Evolutionary conservation across 2,329 filamentous ascomycete species (phyloP).

Genomic region (Aspergillus tanneri): DNA sequence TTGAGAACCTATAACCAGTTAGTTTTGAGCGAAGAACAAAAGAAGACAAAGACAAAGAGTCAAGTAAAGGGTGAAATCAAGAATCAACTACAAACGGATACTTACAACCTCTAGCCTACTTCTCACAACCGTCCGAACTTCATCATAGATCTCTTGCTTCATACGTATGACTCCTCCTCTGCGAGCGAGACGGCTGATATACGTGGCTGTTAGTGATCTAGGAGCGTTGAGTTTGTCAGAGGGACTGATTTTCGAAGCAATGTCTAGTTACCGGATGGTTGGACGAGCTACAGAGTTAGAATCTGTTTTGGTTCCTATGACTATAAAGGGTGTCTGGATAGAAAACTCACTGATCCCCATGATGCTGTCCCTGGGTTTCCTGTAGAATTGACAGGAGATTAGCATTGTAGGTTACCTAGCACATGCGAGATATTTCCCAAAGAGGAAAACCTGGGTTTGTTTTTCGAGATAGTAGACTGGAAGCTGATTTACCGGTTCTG

Average conservation of each 20-base stretch:
- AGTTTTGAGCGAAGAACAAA: neutral
- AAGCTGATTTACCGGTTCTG: too few relatives aligned
- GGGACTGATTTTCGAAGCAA: neutral
- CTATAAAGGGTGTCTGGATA: neutral
- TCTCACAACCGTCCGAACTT: conserved; percentile 23
- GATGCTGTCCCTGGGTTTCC: conserved; percentile 27
- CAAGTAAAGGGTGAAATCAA: neutral
- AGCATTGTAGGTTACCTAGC: too few relatives aligned
- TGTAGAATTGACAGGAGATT: neutral
- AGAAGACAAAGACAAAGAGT: too few relatives aligned
- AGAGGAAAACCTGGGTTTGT: too few relatives aligned
- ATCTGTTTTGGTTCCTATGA: neutral
- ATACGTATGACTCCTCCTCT: conserved; percentile 36
- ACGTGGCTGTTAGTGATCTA: neutral
- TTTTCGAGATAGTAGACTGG: too few relatives aligned
- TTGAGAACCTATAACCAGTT: conserved; percentile 29
- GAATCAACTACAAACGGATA: neutral
- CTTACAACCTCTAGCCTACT: conserved; percentile 24
- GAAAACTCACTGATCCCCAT: conserved; percentile 29
- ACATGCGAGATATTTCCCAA: too few relatives aligned
- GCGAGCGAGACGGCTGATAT: conserved; percentile 35
- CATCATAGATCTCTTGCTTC: conserved; percentile 29
- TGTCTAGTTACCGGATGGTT: conserved; percentile 28
- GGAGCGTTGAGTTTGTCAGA: neutral
- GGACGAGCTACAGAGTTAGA: conserved; percentile 24